These are phyloP conservation scores for Avena sativa DNA, from an alignment of 176 grass and related monocot species.

Conservation along the genomic window DNA sequence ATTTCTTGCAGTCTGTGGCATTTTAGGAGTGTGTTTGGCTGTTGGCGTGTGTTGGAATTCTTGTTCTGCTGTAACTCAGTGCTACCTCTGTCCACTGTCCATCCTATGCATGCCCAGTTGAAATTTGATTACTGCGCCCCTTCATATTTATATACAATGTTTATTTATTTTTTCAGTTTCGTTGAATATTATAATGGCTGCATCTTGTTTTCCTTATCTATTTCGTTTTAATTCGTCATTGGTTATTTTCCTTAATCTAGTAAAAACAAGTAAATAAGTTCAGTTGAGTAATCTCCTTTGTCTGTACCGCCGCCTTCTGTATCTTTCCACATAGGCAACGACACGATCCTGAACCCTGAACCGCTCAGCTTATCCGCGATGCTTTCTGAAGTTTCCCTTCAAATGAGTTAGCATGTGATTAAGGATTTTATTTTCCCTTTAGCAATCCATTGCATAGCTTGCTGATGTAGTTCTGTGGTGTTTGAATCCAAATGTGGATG, in stretches of 20 bases:
- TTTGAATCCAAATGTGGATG: constrained; percentile 4
- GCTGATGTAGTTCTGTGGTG: not conserved
- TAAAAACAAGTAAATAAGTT: not conserved
- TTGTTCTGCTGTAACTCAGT: not conserved
- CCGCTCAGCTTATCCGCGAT: not conserved
- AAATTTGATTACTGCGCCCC: not conserved
- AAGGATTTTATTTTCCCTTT: not conserved
- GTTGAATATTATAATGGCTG: not conserved
- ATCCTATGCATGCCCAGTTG: not conserved
- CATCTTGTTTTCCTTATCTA: not conserved
- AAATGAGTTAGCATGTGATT: constrained; percentile 4
- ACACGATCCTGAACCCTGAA: not conserved
- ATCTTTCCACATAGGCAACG: constrained; percentile 5
- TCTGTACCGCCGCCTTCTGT: not conserved
- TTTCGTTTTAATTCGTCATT: not conserved
- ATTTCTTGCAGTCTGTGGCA: not conserved
- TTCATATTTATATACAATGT: not conserved
- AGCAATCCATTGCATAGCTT: not conserved
- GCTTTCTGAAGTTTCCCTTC: constrained; percentile 6
- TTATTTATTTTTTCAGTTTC: not conserved
- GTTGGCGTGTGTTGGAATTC: not conserved
- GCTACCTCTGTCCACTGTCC: not conserved
- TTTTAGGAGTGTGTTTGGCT: not conserved
- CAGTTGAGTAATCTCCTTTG: not conserved
- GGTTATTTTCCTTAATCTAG: not conserved